A percentile compares a stretch with the other conserved stretches of the same genome.
phyloP scores from a whole-genome alignment of 495 filamentous ascomycete species.

The Pyronema omphalodes region DNA sequence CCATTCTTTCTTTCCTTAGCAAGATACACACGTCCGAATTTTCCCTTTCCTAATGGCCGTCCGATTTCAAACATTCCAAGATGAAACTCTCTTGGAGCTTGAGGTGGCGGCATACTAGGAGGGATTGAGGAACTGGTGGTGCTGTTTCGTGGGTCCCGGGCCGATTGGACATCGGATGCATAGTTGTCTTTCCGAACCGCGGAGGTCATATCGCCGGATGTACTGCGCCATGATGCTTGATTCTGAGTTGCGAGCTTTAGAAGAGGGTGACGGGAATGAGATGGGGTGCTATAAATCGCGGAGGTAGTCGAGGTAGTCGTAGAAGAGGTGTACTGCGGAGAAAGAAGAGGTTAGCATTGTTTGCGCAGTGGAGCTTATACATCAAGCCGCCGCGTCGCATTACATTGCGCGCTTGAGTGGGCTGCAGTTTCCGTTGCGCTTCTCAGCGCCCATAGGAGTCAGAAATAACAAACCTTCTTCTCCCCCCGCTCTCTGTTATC shows the following conservation, averaged over 20 bases:
- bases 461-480: too few relatives aligned
- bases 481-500: too few relatives aligned
- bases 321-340: constrained; percentile 28
- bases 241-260: constrained; percentile 71
- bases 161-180: constrained; percentile 2
- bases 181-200: constrained; percentile 15
- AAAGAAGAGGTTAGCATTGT: too few relatives aligned
- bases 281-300: not conserved
- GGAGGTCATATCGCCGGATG: constrained; percentile 23
- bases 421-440: too few relatives aligned
- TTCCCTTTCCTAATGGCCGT: constrained; percentile 86
- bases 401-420: too few relatives aligned
- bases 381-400: too few relatives aligned
- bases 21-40: constrained; percentile 92
- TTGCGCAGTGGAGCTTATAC: too few relatives aligned
- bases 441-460: too few relatives aligned
- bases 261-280: constrained; percentile 27
- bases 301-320: constrained; percentile 33
- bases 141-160: constrained; percentile 1
- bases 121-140: constrained; percentile 6
- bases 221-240: constrained; percentile 32
- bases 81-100: constrained; percentile 56
- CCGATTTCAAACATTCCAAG: constrained; percentile 99
- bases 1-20: constrained; percentile 74
- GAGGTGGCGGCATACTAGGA: constrained; percentile 36